Base-by-base conservation (phyloP, 2,329 filamentous ascomycete genomes). In the Trichocomaceae sp. region DNA sequence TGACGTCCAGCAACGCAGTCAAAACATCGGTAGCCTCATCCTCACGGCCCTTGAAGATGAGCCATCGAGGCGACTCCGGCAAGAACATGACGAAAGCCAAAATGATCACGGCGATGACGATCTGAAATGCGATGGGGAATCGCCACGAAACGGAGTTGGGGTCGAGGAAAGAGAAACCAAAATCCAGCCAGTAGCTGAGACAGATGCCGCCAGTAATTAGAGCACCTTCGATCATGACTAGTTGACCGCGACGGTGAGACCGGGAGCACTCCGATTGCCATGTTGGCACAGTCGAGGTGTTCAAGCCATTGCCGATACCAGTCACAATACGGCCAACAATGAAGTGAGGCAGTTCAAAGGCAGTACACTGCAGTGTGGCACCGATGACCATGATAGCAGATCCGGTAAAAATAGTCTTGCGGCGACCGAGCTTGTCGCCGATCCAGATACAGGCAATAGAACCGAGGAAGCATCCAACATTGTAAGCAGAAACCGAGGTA, bases 21-120 rank as follows among this genome's bases (percentile, higher is more conserved):
- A 80, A 63, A 2, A 80, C 76, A 13, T 73, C 65, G 10, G 74
- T 63, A 0, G 78, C 78, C 59, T 80, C 75, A 19, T 80, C 75
- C 57, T 81, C 77, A 13, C 74, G 71, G 41, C 79, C 80, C 63
- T 80, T 79, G 47, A 82, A 64, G 23, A 83, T 76, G 6, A 84
- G 71, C 78, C 80, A 83, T 51, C 81, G 75, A 9, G 81, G 81
- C 0, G 78, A 81, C 61, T 84, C 81, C 10, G 80, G 80, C 1
- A 83, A 69, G 13, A 72, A 71, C 52, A 78, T 69, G 37, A 80
- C 74, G 46, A 76, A 72, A 17, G 57, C 62, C 47, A 79, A 69
- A 23, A 82, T 79, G 35, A 82, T 69, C 2, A 78, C 55, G 0
- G 80, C 79, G 52, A 83, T 78, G 33, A 81, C 61, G 59, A 81